These are phyloP conservation scores for Calonectria ilicicola DNA, from an alignment of 2,329 filamentous ascomycete genomes.

Conservation along the genomic window DNA sequence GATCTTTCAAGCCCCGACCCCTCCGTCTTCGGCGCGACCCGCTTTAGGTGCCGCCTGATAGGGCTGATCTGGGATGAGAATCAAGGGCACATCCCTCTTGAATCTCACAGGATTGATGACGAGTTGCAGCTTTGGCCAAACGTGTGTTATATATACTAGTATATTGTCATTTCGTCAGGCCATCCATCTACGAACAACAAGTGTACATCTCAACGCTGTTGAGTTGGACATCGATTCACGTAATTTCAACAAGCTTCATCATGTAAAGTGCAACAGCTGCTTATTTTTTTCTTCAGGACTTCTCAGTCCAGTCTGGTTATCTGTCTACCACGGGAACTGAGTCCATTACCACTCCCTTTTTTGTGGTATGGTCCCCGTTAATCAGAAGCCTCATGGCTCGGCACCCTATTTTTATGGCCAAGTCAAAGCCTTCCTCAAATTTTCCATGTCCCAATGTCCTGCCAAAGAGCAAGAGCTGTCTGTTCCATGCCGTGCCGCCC, in stretches of 20 bases:
- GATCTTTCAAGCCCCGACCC: no score
- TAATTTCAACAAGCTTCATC: background rate
- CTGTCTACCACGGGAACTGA: constrained; percentile 48
- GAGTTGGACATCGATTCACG: no score
- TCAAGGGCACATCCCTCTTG: no score
- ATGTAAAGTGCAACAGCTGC: constrained; percentile 34
- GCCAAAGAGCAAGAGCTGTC: constrained; percentile 47
- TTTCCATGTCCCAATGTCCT: constrained; percentile 46
- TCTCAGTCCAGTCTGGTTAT: constrained; percentile 49
- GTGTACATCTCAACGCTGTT: background rate
- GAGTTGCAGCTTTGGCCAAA: no score
- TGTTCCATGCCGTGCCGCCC: constrained; percentile 48
- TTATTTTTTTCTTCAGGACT: constrained; percentile 47
- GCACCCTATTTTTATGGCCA: constrained; percentile 34
- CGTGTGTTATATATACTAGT: no score
- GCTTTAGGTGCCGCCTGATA: no score
- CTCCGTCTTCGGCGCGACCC: no score
- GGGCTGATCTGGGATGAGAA: no score
- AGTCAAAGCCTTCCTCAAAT: constrained; percentile 42
- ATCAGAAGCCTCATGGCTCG: constrained; percentile 44
- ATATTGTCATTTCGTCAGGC: background rate
- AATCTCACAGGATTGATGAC: no score
- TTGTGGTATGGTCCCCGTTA: constrained; percentile 40
- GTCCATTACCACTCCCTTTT: constrained; percentile 34
- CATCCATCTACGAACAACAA: background rate